Base-by-base conservation (phyloP, 306 rosid genomes). In the Abrus pulchellus region DNA sequence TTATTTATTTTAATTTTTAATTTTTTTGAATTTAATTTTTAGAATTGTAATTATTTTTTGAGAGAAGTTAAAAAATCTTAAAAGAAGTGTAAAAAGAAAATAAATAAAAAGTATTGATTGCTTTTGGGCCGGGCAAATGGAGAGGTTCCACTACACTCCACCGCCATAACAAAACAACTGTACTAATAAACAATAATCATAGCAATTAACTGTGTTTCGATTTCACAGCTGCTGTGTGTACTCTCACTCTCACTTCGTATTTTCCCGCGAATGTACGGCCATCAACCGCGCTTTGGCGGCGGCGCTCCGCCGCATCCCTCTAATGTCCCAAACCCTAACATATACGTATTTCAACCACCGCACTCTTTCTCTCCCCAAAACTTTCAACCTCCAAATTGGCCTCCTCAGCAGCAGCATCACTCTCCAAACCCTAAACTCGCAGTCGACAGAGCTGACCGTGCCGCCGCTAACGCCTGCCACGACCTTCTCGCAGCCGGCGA, bases 401-500 rank as follows among this genome's bases (percentile, higher is more conserved):
- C 34, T 4, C 54, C 62, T 13, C 74, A 53, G 5, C 59, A 5
- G 47, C 36, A 45, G 5, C 85, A 56, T 0, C 72, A 7, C 60
- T 34, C 47, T 9, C 81, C 77, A 8, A 67, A 32, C 66, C 44
- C 68, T 29, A 82, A 62, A n/a, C 84, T 56, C n/a, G 76, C 8
- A 1, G 32, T 85, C 2, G 84, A 56, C 61, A 83, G 53, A 72
- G 83, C 84, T 8, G 84, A 90, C 11, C 45, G 52, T 5, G 92
- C 93, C 36, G 92, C 83, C 47, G 56, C 59, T 27, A 81, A 69
- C 68, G 95, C 97, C 66, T 83, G 79, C 41, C 78, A 79, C 1
- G 87, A 88, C 1, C 81, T 89, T 41, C 77, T 87, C 2, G 85
- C 68, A 1, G 86, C 89, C 1, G 90, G 90, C 1, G 90, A 90